These are phyloP conservation scores for Ogataea wickerhamii DNA, from an alignment of 805 yeast genomes.

Conservation along the genomic window DNA sequence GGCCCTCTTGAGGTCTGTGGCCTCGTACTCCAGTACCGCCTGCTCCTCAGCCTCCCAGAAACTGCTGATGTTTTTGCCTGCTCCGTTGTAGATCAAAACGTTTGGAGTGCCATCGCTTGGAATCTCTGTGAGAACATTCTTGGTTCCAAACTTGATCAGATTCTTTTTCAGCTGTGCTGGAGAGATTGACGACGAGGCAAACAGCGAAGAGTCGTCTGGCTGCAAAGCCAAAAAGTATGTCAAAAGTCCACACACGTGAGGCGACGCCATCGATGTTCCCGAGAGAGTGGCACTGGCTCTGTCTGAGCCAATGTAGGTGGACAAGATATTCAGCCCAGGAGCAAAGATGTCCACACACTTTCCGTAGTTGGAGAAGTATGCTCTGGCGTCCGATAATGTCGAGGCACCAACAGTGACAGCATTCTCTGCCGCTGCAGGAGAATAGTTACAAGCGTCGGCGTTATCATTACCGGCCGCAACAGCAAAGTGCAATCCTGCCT, in stretches of 20 bases:
- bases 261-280: conserved; percentile 99
- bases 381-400: conserved; percentile 82
- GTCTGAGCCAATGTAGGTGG: conserved; percentile 77
- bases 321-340: conserved; percentile 87
- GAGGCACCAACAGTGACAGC: conserved; percentile 96
- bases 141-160: conserved; percentile 64
- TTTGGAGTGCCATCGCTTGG: conserved; percentile 71
- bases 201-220: conserved; percentile 68
- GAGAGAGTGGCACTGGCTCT: conserved; percentile 78
- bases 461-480: conserved; percentile 97
- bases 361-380: conserved; percentile 94
- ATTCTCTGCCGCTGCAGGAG: conserved; percentile 84
- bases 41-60: conserved; percentile 47
- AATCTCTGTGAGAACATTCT: conserved; percentile 54
- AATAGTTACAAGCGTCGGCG: conserved; percentile 86
- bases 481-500: conserved; percentile 85
- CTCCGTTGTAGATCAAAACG: conserved; percentile 76
- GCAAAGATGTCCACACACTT: conserved; percentile 95
- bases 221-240: conserved; percentile 85
- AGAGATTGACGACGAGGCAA: conserved; percentile 54
- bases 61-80: conserved; percentile 62
- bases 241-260: conserved; percentile 90
- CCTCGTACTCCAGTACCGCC: conserved; percentile 2
- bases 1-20: conserved; percentile 22
- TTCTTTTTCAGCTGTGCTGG: conserved; percentile 77